Conservation (phyloP, 805 yeast species). For the Barnettozyma salicaria region DNA sequence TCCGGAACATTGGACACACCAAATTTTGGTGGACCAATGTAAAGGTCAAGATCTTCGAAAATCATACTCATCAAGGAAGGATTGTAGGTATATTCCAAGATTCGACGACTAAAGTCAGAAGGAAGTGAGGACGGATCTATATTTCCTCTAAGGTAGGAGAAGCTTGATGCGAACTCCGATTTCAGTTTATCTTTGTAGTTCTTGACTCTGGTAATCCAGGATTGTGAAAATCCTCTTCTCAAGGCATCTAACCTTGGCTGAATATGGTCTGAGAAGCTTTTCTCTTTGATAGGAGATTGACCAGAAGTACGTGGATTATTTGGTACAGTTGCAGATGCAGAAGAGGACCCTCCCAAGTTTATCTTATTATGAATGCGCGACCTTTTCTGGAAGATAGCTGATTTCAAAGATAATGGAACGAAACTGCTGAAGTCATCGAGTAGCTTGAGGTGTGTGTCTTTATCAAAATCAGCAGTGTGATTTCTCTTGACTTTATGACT, state of each 20-base stretch:
- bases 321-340: constrained; percentile 6
- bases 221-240: constrained; percentile 43
- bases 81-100: constrained; percentile 40
- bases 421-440: constrained; percentile 7
- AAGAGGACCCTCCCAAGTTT: neutral
- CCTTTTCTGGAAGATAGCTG: constrained; percentile 3
- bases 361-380: neutral
- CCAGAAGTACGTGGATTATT: neutral
- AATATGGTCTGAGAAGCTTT: neutral
- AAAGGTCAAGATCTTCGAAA: constrained; percentile 43
- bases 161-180: constrained; percentile 35
- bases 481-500: constrained; percentile 4
- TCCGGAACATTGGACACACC: constrained; percentile 47
- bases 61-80: constrained; percentile 51
- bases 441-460: constrained; percentile 4
- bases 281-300: too few relatives aligned
- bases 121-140: constrained; percentile 32
- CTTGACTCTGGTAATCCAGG: constrained; percentile 68
- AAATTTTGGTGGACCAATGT: constrained; percentile 44
- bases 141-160: constrained; percentile 38
- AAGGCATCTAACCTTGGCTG: constrained; percentile 23
- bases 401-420: constrained; percentile 9
- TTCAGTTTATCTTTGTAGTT: constrained; percentile 38
- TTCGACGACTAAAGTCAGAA: constrained; percentile 35
- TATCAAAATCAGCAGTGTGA: constrained; percentile 10